Evolutionary conservation across 2,329 filamentous ascomycete species (phyloP).

Genomic region (Exserohilum rostratum): DNA sequence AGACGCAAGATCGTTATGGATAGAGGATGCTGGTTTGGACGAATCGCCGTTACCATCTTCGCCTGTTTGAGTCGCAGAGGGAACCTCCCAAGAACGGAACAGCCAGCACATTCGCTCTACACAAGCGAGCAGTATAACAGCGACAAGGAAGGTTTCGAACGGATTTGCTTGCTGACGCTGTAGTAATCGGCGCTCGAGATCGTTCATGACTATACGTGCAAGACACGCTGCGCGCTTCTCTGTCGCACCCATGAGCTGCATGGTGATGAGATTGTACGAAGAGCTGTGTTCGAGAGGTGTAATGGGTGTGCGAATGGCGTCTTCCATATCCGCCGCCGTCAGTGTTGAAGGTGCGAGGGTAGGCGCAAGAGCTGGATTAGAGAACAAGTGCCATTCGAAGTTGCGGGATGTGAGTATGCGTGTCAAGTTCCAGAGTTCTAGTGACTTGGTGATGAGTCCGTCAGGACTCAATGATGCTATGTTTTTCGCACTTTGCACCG

Average conservation of each 20-base stretch:
- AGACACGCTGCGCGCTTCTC: constrained; percentile 61
- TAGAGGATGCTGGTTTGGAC: constrained; percentile 1
- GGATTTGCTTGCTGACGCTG: constrained; percentile 63
- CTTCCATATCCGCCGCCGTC: constrained; percentile 36
- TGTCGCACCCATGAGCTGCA: constrained; percentile 61
- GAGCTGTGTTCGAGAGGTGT: constrained; percentile 44
- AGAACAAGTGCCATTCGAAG: constrained; percentile 57
- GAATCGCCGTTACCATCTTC: constrained; percentile 2
- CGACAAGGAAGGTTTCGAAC: constrained; percentile 65
- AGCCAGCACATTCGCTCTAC: constrained; percentile 66
- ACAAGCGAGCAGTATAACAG: constrained; percentile 64
- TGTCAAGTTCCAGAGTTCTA: constrained; percentile 64
- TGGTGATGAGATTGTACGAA: constrained; percentile 58
- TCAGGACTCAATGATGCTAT: constrained; percentile 48
- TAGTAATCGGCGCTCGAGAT: constrained; percentile 64
- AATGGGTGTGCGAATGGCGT: constrained; percentile 35
- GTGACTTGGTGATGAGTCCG: constrained; percentile 55
- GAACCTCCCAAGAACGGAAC: constrained; percentile 59
- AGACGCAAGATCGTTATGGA: constrained; percentile 31
- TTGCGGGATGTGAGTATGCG: constrained; percentile 59
- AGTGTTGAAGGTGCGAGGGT: constrained; percentile 42
- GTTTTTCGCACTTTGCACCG: constrained; percentile 48
- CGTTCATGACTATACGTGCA: constrained; percentile 62
- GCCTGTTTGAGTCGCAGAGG: neutral
- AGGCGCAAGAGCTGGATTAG: constrained; percentile 51